Conservation (phyloP, 2,329 filamentous ascomycete genomes). For the Myriosclerotinia curreyana region DNA sequence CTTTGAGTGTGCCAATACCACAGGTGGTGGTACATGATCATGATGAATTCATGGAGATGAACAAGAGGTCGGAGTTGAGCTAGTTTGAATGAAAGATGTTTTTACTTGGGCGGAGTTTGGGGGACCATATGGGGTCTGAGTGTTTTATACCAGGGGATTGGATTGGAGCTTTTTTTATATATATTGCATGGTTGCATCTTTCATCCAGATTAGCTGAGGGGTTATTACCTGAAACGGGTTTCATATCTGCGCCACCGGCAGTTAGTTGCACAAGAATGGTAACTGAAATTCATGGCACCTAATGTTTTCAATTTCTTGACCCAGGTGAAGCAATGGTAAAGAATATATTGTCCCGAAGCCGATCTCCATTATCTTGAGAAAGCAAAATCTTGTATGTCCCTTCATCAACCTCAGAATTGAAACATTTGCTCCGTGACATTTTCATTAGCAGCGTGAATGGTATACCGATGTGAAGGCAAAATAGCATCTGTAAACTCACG, state of each 20-base stretch:
- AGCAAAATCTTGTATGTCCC: no score
- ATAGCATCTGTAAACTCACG: neutral
- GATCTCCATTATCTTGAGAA: no score
- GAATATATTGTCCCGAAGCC: neutral
- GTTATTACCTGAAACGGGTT: neutral
- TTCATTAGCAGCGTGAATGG: neutral
- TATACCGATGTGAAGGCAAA: neutral
- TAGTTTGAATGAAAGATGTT: neutral
- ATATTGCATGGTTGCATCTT: neutral
- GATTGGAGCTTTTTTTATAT: neutral
- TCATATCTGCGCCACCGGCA: neutral
- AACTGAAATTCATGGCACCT: neutral
- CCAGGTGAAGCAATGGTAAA: neutral
- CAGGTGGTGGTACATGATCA: slow-evolving; percentile 30
- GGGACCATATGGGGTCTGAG: neutral
- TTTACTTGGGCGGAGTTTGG: slow-evolving; percentile 2
- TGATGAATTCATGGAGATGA: slow-evolving; percentile 28
- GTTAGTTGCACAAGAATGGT: no score
- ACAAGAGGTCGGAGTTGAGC: neutral
- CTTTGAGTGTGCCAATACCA: slow-evolving; percentile 22
- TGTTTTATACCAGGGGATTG: neutral
- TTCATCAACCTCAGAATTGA: neutral
- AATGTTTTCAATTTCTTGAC: neutral
- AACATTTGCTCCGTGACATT: neutral
- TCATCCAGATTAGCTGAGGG: neutral